Conservation (phyloP, 805 yeast genomes). For the Lipomyces spencermartinsiae region DNA sequence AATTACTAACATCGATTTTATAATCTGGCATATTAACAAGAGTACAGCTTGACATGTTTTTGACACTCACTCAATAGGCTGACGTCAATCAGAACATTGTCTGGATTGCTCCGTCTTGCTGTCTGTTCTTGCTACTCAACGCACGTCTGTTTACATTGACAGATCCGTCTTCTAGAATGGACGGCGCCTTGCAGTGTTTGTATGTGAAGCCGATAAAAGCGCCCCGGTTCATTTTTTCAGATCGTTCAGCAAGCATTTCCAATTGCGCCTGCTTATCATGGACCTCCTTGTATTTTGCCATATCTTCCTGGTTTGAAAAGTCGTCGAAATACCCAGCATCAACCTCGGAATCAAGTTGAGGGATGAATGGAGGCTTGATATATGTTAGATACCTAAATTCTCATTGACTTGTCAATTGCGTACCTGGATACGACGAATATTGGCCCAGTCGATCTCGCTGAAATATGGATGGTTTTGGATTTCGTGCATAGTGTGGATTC, state of each 20-base stretch:
- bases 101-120: slow-evolving; percentile 27
- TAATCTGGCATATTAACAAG: background rate
- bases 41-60: background rate
- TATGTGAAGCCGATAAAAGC: slow-evolving; percentile 95
- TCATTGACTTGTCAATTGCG: background rate
- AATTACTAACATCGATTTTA: background rate
- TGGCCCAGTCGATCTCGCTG: slow-evolving; percentile 79
- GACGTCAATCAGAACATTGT: slow-evolving; percentile 28
- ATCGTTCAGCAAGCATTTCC: slow-evolving; percentile 76
- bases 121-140: background rate
- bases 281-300: slow-evolving; percentile 97
- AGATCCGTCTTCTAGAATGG: slow-evolving; percentile 30
- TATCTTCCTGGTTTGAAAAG: slow-evolving; percentile 92
- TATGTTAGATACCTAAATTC: background rate
- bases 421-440: slow-evolving; percentile 56
- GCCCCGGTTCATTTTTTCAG: slow-evolving; percentile 58
- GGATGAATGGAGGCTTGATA: slow-evolving; percentile 90
- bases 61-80: background rate
- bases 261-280: slow-evolving; percentile 88
- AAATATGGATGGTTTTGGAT: slow-evolving; percentile 82
- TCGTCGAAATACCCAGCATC: slow-evolving; percentile 99
- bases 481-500: slow-evolving; percentile 81
- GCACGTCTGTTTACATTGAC: slow-evolving; percentile 15
- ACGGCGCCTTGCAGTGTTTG: slow-evolving; percentile 65
- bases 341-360: slow-evolving; percentile 94